Evolutionary conservation across 495 filamentous ascomycete species (phyloP).

Genomic region (Penicillium simplicissimum): DNA sequence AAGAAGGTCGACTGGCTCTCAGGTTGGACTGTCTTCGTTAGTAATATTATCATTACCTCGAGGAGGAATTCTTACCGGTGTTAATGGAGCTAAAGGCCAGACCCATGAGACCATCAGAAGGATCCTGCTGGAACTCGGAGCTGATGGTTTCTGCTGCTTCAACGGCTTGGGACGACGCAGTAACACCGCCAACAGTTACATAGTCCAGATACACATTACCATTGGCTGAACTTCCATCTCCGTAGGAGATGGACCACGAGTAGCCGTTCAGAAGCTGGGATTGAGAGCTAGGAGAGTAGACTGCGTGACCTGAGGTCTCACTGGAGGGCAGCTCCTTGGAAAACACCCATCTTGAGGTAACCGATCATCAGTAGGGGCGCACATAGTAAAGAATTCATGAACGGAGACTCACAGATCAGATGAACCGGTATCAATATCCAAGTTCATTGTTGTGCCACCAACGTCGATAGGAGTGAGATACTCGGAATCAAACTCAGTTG

Average conservation of each 20-base stretch:
- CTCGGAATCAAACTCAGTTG: conserved; percentile 60
- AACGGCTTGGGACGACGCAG: conserved; percentile 65
- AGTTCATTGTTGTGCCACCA: conserved; percentile 60
- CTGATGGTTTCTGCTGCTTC: too few relatives aligned
- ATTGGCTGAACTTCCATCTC: conserved; percentile 65
- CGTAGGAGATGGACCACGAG: conserved; percentile 69
- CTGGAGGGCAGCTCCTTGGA: conserved; percentile 46
- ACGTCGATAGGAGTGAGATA: conserved; percentile 69
- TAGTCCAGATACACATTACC: conserved; percentile 70
- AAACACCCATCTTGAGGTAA: conserved; percentile 51
- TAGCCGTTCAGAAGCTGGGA: conserved; percentile 52
- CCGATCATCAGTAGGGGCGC: too few relatives aligned
- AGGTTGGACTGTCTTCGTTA: too few relatives aligned
- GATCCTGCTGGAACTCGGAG: conserved; percentile 47
- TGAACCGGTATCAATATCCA: conserved; percentile 77
- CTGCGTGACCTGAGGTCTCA: conserved; percentile 56
- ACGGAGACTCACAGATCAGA: conserved; percentile 66
- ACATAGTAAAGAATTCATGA: not conserved
- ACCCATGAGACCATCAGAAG: conserved; percentile 76
- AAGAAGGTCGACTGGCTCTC: conserved; percentile 67
- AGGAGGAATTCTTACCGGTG: too few relatives aligned
- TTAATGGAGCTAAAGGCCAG: conserved; percentile 72
- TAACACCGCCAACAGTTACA: conserved; percentile 65
- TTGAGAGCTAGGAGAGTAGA: conserved; percentile 60
- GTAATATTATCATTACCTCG: too few relatives aligned